A percentile compares a stretch with the other conserved stretches of the same genome.
Conservation (phyloP, 192 early-diverging fungal species). For the Dimargaris cristalligena region DNA sequence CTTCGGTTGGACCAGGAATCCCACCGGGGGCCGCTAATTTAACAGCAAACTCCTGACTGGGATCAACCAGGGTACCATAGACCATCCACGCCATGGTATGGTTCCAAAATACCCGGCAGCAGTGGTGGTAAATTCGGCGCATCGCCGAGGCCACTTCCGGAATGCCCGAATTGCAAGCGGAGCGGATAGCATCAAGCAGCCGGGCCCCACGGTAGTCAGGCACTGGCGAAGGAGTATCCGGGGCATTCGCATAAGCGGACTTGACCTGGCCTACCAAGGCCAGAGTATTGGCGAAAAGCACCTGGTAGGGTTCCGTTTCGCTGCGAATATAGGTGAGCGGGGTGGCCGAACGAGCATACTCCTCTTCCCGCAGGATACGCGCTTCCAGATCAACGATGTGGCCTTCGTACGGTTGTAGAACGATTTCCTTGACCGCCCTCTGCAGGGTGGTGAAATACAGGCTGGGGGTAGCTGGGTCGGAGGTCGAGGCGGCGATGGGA, state of each 20-base stretch:
- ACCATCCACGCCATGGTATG: not conserved
- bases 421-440: not conserved
- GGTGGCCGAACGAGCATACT: slow-evolving; percentile 5
- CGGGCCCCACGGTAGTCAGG: not conserved
- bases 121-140: slow-evolving; percentile 1
- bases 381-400: not conserved
- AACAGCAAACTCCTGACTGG: slow-evolving; percentile 2
- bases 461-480: not conserved
- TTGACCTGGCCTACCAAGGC: not conserved
- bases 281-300: not conserved
- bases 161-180: not conserved
- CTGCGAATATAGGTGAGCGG: slow-evolving; percentile 4
- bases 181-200: not conserved
- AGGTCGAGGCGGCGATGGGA: not conserved
- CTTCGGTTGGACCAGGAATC: no score
- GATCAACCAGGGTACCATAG: slow-evolving; percentile 6
- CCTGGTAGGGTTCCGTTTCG: not conserved
- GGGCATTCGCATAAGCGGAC: not conserved
- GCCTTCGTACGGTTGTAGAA: not conserved
- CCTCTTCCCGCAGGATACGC: slow-evolving; percentile 1
- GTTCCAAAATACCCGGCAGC: not conserved
- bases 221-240: not conserved
- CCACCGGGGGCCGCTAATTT: not conserved
- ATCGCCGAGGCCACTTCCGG: not conserved
- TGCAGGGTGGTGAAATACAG: not conserved